Conservation (phyloP, 306 rosid species). For the Canavalia gladiata region DNA sequence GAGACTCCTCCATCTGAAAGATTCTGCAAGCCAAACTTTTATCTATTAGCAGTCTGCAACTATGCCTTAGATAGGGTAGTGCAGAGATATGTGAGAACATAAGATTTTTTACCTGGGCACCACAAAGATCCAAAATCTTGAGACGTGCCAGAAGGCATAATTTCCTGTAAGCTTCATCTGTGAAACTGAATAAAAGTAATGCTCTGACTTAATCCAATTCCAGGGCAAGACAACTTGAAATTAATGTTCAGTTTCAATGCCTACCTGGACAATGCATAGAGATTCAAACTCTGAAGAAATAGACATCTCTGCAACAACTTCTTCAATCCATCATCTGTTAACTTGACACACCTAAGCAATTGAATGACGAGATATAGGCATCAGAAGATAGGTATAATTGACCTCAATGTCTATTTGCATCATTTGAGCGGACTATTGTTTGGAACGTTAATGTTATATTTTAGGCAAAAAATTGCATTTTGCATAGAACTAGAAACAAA, state of each 20-base stretch:
- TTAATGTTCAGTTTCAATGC: slow-evolving; percentile 34
- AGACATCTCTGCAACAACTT: slow-evolving; percentile 63
- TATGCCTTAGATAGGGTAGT: slow-evolving; percentile 2
- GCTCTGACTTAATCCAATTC: slow-evolving; percentile 36
- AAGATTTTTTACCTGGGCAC: slow-evolving; percentile 80
- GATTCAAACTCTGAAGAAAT: slow-evolving; percentile 74
- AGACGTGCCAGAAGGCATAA: slow-evolving; percentile 66
- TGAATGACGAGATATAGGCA: slow-evolving; percentile 44
- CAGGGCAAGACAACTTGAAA: slow-evolving; percentile 33
- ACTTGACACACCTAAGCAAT: slow-evolving; percentile 69
- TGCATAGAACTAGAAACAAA: slow-evolving; percentile 16
- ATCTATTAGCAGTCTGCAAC: slow-evolving; percentile 35
- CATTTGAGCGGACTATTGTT: slow-evolving; percentile 24
- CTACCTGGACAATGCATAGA: slow-evolving; percentile 87
- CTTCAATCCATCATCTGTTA: slow-evolving; percentile 77
- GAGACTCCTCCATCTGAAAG: slow-evolving; percentile 79
- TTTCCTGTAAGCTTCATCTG: slow-evolving; percentile 73
- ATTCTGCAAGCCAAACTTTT: slow-evolving; percentile 60
- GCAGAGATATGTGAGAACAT: slow-evolving; percentile 24
- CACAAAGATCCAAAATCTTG: slow-evolving; percentile 77
- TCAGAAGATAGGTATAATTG: slow-evolving; percentile 3
- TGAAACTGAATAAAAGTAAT: slow-evolving; percentile 65
- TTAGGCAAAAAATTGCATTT: slow-evolving; percentile 22
- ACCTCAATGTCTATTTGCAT: slow-evolving; percentile 18
- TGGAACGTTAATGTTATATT: slow-evolving; percentile 7